Conservation (phyloP, 2,329 filamentous ascomycete species). For the Scytalidium sp. region DNA sequence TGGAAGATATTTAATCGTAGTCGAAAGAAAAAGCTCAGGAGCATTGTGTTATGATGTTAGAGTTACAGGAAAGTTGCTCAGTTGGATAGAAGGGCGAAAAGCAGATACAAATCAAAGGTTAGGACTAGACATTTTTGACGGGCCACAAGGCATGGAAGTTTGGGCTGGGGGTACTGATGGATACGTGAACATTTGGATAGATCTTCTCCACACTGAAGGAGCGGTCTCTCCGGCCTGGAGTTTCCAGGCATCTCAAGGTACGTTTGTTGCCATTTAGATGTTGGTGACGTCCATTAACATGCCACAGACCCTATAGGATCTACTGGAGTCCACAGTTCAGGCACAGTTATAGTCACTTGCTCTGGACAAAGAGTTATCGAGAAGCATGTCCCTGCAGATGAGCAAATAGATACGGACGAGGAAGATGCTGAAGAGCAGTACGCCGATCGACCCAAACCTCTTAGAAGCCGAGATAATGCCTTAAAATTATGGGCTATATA, state of each 20-base stretch:
- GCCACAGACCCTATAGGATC: constrained; percentile 23
- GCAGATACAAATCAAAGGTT: constrained; percentile 54
- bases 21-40: constrained; percentile 54
- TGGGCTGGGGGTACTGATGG: constrained; percentile 59
- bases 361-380: constrained; percentile 26
- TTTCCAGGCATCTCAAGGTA: constrained; percentile 18
- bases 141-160: constrained; percentile 51
- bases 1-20: constrained; percentile 60
- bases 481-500: constrained; percentile 44
- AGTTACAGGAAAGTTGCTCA: constrained; percentile 54
- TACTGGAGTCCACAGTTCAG: constrained; percentile 26
- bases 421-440: constrained; percentile 3
- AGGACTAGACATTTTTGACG: constrained; percentile 51
- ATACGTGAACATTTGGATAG: constrained; percentile 55
- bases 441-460: neutral
- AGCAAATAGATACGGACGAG: constrained; percentile 8
- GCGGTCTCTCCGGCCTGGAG: neutral
- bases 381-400: constrained; percentile 7
- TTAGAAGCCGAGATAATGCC: constrained; percentile 35
- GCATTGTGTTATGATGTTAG: constrained; percentile 62
- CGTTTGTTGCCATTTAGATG: neutral
- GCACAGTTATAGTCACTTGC: constrained; percentile 29
- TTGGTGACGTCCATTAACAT: neutral
- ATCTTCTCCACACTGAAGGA: constrained; percentile 48
- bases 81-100: constrained; percentile 47